phyloP scores from a whole-genome alignment of 2,329 filamentous ascomycete genomes.

The Alternaria gansuensis region DNA sequence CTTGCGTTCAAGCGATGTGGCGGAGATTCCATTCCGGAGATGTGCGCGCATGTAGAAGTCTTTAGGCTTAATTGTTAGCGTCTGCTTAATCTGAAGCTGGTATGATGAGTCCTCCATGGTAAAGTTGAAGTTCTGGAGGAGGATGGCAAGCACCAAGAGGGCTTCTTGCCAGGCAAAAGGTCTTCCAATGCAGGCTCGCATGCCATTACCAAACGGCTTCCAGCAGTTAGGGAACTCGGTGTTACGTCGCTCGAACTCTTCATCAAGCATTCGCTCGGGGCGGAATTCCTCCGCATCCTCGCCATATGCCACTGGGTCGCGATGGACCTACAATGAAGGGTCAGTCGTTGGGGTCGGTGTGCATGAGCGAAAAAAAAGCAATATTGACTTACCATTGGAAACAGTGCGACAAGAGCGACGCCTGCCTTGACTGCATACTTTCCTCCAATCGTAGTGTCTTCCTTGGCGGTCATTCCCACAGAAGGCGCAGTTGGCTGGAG shows the following conservation, averaged over 20 bases:
- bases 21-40: slow-evolving; percentile 43
- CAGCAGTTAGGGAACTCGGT: slow-evolving; percentile 54
- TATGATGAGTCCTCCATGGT: slow-evolving; percentile 56
- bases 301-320: slow-evolving; percentile 56
- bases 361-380: background rate
- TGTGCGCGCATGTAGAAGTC: slow-evolving; percentile 52
- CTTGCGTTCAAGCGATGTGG: slow-evolving; percentile 44
- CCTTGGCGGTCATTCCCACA: slow-evolving; percentile 53
- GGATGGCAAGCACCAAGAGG: slow-evolving; percentile 55
- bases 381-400: slow-evolving; percentile 33
- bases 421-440: slow-evolving; percentile 53
- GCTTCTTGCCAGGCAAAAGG: slow-evolving; percentile 66
- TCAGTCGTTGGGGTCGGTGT: background rate
- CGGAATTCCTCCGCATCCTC: slow-evolving; percentile 57
- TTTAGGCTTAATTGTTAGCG: slow-evolving; percentile 58
- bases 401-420: slow-evolving; percentile 44
- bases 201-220: slow-evolving; percentile 66
- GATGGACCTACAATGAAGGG: slow-evolving; percentile 42
- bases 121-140: slow-evolving; percentile 59
- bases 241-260: slow-evolving; percentile 52
- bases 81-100: slow-evolving; percentile 56
- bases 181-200: slow-evolving; percentile 63
- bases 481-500: slow-evolving; percentile 64
- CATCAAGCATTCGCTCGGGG: slow-evolving; percentile 60
- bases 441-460: slow-evolving; percentile 47